Evolutionary conservation across 169 alveolate species (phyloP), one percentile per base, ranked within the genome.

Genomic region (Plasmodium cynomolgi): DNA sequence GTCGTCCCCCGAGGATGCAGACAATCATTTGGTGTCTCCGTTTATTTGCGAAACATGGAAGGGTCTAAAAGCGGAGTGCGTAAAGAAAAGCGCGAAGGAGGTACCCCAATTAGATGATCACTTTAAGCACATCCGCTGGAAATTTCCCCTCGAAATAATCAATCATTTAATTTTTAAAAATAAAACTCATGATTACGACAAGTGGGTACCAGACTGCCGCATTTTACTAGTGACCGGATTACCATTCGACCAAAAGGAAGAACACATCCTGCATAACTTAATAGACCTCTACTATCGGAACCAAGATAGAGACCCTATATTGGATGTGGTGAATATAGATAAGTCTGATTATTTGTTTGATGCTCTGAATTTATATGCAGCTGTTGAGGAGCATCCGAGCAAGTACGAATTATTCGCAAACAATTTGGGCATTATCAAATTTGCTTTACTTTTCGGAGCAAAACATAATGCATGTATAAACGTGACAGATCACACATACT

Each of bases 401-500:
- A 86, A 77, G 81, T 86, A 86, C 81, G 83, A 75, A 54, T 75
- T 86, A 17, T 37, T 86, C 13, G 84, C 93, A 20, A 44, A 50
- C 33, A 54, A 56, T 17, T 77, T 86, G 72, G 93, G 93, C 13
- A 84, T 84, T 41, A 44, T 84, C 34, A 88, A 88, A 77, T 88
- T 88, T 88, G 94, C 44, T 34, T 54, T 77, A 77, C 71, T 88
- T 77, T 88, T 88, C 47, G 88, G 90, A 34, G 15, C 37, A 17
- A 81, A 80, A 50, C 29, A n/a, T 20, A 37, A 23, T 88, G 33
- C 62, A 17, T 47, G 90, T 6, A 88, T 56, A 79, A 88, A 88
- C 81, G 74, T 77, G 37, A 31, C 72, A 39, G 26, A 73, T 13
- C 15, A 31, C 39, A 26, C 93, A 8, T 11, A 84, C 26, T 13